phyloP scores from a whole-genome alignment of 1,139 yeast genomes.

The Blastobotrys proliferans region DNA sequence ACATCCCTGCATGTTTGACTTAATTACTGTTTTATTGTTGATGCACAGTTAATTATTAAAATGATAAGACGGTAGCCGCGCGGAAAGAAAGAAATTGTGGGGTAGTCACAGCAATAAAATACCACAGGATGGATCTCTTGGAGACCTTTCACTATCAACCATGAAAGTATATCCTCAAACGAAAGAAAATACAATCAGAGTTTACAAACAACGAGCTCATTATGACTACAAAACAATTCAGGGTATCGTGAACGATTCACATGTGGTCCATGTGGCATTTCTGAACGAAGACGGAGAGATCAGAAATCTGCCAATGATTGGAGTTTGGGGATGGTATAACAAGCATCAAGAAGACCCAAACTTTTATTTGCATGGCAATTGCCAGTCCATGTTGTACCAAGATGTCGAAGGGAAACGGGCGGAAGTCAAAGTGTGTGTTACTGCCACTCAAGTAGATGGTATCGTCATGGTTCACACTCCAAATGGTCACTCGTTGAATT shows the following conservation, averaged over 20 bases:
- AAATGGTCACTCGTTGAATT: slow-evolving; percentile 1
- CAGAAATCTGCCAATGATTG: slow-evolving; percentile 3
- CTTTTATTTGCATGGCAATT: not conserved
- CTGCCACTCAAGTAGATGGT: slow-evolving; percentile 5
- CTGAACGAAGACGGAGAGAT: slow-evolving; percentile 3
- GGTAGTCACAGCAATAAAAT: too few relatives aligned
- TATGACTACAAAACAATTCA: slow-evolving; percentile 5
- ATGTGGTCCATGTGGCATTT: slow-evolving; percentile 5
- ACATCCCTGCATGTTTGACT: too few relatives aligned
- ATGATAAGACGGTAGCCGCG: too few relatives aligned
- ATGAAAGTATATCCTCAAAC: slow-evolving; percentile 1
- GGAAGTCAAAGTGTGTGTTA: not conserved
- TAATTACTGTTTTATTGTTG: too few relatives aligned
- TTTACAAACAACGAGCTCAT: not conserved
- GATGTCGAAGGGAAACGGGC: not conserved
- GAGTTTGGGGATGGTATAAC: slow-evolving; percentile 3
- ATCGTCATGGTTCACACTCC: slow-evolving; percentile 3
- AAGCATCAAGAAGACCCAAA: not conserved
- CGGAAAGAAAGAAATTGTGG: too few relatives aligned
- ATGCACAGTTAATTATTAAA: too few relatives aligned
- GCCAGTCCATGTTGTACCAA: slow-evolving; percentile 2
- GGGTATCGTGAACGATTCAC: slow-evolving; percentile 1
- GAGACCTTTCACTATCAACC: not conserved
- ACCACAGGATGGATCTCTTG: too few relatives aligned
- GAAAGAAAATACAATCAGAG: not conserved